Conservation (phyloP, 768 basidiomycete genomes). For the Termitomyces heimii region DNA sequence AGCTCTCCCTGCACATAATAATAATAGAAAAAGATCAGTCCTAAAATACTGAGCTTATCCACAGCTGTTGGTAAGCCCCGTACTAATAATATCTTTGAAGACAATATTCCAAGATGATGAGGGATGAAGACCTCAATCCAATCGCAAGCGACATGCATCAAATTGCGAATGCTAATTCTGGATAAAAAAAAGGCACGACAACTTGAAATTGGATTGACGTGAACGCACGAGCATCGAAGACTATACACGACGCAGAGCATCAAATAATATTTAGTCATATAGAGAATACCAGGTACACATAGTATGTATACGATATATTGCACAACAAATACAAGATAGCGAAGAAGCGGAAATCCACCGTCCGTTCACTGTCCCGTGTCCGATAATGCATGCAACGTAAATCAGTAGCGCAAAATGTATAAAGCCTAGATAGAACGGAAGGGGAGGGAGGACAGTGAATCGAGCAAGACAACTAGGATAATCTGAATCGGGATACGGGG, state of each 20-base stretch:
- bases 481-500: slow-evolving; percentile 10
- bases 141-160: no score
- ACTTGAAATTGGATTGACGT: background rate
- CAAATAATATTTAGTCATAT: background rate
- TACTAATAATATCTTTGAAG: no score
- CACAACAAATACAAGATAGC: slow-evolving; percentile 44
- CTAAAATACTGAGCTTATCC: no score
- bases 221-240: background rate
- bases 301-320: slow-evolving; percentile 15
- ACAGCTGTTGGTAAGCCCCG: no score
- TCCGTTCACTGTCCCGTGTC: slow-evolving; percentile 52
- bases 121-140: no score
- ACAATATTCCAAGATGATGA: no score
- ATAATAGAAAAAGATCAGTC: no score
- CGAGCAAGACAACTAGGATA: background rate
- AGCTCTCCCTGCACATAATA: no score
- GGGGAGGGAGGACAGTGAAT: background rate
- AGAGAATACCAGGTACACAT: background rate
- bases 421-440: slow-evolving; percentile 5
- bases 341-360: slow-evolving; percentile 43
- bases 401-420: slow-evolving; percentile 9
- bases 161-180: no score
- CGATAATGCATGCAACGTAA: slow-evolving; percentile 21
- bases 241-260: background rate
- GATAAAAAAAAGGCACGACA: no score